Evolutionary conservation across 2,329 filamentous ascomycete genomes (phyloP).

Genomic region (Ceratocystis destructans): DNA sequence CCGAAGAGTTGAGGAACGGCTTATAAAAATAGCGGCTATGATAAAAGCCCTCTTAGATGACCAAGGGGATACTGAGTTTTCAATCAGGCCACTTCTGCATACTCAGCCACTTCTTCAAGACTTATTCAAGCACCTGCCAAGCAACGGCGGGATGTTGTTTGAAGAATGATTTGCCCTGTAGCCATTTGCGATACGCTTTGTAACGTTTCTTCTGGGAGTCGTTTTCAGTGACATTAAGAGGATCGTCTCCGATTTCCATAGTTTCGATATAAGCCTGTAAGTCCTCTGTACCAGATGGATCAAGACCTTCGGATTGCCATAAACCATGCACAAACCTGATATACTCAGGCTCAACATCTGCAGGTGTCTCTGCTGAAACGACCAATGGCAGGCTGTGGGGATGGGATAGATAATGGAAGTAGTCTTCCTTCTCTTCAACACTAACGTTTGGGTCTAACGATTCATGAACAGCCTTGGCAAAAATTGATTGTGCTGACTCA

Average conservation of each 20-base stretch:
- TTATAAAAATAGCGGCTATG: conserved; percentile 3
- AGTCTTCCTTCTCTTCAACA: conserved; percentile 66
- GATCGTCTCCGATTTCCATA: conserved; percentile 63
- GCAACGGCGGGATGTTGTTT: conserved; percentile 62
- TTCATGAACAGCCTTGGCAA: conserved; percentile 71
- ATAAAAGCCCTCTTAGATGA: neutral
- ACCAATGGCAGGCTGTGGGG: conserved; percentile 80
- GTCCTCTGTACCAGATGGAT: conserved; percentile 26
- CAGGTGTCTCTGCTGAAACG: conserved; percentile 51
- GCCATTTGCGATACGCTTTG: conserved; percentile 91
- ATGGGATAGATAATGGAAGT: conserved; percentile 76
- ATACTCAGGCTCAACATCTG: conserved; percentile 53
- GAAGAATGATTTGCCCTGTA: conserved; percentile 87
- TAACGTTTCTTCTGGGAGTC: conserved; percentile 88
- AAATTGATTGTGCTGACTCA: conserved; percentile 74
- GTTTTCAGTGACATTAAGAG: conserved; percentile 74
- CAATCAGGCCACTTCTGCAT: neutral
- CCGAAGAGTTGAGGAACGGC: neutral
- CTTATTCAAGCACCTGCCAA: conserved; percentile 10
- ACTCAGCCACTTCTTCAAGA: neutral
- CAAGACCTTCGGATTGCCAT: conserved; percentile 47
- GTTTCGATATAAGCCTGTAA: conserved; percentile 58
- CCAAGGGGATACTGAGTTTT: conserved; percentile 11
- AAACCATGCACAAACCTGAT: conserved; percentile 65
- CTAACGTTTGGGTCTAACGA: conserved; percentile 76